Conservation (phyloP, 1,139 yeast genomes). For the Saccharomyces pastorianus region DNA sequence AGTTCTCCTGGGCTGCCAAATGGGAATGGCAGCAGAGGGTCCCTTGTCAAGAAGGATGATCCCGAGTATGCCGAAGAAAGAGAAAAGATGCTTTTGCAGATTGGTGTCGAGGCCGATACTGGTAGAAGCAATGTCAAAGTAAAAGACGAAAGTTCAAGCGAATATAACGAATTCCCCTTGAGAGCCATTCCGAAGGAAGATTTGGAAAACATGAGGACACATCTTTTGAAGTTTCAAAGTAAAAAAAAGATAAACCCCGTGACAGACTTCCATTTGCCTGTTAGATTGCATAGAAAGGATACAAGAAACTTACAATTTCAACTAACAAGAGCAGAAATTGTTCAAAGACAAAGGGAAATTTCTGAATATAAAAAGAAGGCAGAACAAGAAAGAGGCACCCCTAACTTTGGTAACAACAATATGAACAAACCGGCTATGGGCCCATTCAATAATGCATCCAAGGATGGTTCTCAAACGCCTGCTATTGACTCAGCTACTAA, state of each 20-base stretch:
- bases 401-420: not conserved
- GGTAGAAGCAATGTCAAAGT: slow-evolving; percentile 13
- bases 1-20: not conserved
- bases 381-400: slow-evolving; percentile 11
- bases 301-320: slow-evolving; percentile 86
- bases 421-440: not conserved
- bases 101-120: slow-evolving; percentile 18
- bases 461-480: not conserved
- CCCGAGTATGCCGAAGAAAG: slow-evolving; percentile 26
- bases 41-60: slow-evolving; percentile 29
- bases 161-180: slow-evolving; percentile 38
- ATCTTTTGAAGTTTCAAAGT: slow-evolving; percentile 72
- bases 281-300: slow-evolving; percentile 83
- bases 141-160: slow-evolving; percentile 16
- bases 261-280: slow-evolving; percentile 67
- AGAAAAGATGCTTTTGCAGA: slow-evolving; percentile 20
- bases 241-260: slow-evolving; percentile 64
- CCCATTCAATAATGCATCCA: not conserved
- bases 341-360: slow-evolving; percentile 40
- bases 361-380: slow-evolving; percentile 31
- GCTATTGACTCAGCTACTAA: not conserved
- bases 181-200: slow-evolving; percentile 70
- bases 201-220: slow-evolving; percentile 65
- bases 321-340: slow-evolving; percentile 55
- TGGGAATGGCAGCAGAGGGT: slow-evolving; percentile 10